These are phyloP conservation scores for Oemleria cerasiformis DNA, from an alignment of 306 rosid genomes.

Conservation along the genomic window DNA sequence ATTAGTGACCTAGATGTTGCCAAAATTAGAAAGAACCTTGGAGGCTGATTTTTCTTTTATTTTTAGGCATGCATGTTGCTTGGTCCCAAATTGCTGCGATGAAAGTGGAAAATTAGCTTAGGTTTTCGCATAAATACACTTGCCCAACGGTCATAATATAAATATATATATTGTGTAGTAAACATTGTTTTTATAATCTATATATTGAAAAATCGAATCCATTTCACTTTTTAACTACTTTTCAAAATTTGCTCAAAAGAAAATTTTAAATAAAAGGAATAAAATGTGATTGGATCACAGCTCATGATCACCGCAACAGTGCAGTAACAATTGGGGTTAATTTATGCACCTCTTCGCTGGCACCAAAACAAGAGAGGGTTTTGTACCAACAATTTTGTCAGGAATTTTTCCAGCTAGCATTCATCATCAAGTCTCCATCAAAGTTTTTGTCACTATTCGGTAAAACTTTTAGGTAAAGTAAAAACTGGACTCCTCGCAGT, in stretches of 20 bases:
- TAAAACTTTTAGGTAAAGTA: not conserved
- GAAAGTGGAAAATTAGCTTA: not conserved
- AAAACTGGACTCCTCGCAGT: not conserved
- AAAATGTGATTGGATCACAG: not conserved
- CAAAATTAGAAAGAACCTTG: slow-evolving; percentile 43
- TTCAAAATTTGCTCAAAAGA: no score
- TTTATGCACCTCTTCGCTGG: not conserved
- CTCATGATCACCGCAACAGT: not conserved
- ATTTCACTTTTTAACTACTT: no score
- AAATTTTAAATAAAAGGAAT: not conserved
- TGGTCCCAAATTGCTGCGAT: not conserved
- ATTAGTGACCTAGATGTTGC: slow-evolving; percentile 36
- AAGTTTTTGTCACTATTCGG: not conserved
- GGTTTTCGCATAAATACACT: not conserved
- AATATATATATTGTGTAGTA: no score
- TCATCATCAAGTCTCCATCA: not conserved
- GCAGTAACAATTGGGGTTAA: not conserved
- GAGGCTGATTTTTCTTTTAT: slow-evolving; percentile 25
- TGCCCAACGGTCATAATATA: slow-evolving; percentile 1
- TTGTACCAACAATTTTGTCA: not conserved
- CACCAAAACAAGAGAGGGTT: not conserved
- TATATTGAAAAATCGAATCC: no score
- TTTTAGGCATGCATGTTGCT: not conserved
- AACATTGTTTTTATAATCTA: no score
- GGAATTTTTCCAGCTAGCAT: not conserved